Conservation (phyloP, 345 rosid species). For the Salix purpurea region DNA sequence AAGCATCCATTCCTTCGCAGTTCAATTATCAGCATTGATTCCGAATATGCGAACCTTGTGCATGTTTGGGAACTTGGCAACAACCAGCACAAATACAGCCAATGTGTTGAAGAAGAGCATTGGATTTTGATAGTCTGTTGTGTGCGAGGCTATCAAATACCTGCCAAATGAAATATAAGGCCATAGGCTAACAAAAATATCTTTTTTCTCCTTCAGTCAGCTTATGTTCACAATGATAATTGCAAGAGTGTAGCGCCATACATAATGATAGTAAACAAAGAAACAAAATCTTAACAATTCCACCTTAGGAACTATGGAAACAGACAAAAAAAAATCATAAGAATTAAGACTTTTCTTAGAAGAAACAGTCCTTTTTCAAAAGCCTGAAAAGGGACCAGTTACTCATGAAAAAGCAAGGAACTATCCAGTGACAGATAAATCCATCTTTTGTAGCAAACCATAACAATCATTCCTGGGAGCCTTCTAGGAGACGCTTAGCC, state of each 20-base stretch:
- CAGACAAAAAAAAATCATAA: background rate
- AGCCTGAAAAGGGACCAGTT: constrained; percentile 9
- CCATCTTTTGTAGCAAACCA: constrained; percentile 16
- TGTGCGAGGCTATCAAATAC: constrained; percentile 31
- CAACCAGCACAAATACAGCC: constrained; percentile 30
- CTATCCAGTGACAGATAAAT: constrained; percentile 1
- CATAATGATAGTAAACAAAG: background rate
- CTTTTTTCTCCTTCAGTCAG: background rate
- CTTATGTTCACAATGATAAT: background rate
- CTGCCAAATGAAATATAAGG: constrained; percentile 10
- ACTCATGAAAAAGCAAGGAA: constrained; percentile 15
- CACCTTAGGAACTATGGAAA: background rate
- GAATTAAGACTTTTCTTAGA: background rate
- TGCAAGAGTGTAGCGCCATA: background rate
- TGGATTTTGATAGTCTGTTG: constrained; percentile 30
- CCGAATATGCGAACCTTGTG: constrained; percentile 37
- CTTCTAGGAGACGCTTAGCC: constrained; percentile 1
- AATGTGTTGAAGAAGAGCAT: constrained; percentile 35
- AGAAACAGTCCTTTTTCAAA: background rate
- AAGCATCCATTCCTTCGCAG: background rate
- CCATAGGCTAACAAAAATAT: background rate
- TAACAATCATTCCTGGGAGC: constrained; percentile 6
- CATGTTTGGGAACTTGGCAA: constrained; percentile 35
- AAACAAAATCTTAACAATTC: background rate
- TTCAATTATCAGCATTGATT: constrained; percentile 26